Percentiles rank a stretch among this genome's conserved stretches.
Evolutionary conservation across 192 early-diverging fungal genomes (phyloP).

Genomic region (Backusella psychrophila): DNA sequence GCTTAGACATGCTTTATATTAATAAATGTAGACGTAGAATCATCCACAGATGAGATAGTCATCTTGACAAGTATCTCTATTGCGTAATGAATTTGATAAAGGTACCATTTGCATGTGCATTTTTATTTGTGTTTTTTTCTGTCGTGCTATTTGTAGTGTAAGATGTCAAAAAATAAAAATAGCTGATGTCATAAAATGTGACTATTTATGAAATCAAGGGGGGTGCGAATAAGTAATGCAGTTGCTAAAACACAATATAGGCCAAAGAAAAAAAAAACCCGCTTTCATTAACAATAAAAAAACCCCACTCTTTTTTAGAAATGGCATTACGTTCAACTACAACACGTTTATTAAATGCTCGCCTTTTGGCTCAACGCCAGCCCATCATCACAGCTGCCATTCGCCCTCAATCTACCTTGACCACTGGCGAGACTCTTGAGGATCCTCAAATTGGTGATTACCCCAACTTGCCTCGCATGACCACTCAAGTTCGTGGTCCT

Average conservation of each 20-base stretch:
- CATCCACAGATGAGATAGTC: background rate
- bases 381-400: conserved; percentile 19
- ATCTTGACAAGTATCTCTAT: background rate
- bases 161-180: background rate
- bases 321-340: conserved; percentile 29
- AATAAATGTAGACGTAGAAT: background rate
- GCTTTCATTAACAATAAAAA: background rate
- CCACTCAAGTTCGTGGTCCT: conserved; percentile 58
- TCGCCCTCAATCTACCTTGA: conserved; percentile 33
- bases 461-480: conserved; percentile 67
- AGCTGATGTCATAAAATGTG: conserved; percentile 6
- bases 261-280: background rate
- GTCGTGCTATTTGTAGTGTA: background rate
- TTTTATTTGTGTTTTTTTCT: background rate
- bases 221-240: background rate
- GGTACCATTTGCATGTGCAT: background rate
- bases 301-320: conserved; percentile 1
- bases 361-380: conserved; percentile 20
- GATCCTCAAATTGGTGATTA: conserved; percentile 78
- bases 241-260: background rate
- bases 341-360: conserved; percentile 23
- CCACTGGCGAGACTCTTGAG: conserved; percentile 22
- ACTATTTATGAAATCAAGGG: background rate
- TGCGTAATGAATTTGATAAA: background rate
- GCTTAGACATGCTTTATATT: too few relatives aligned